Conservation (phyloP, 2,329 filamentous ascomycete genomes). For the Uncinocarpus reesii region DNA sequence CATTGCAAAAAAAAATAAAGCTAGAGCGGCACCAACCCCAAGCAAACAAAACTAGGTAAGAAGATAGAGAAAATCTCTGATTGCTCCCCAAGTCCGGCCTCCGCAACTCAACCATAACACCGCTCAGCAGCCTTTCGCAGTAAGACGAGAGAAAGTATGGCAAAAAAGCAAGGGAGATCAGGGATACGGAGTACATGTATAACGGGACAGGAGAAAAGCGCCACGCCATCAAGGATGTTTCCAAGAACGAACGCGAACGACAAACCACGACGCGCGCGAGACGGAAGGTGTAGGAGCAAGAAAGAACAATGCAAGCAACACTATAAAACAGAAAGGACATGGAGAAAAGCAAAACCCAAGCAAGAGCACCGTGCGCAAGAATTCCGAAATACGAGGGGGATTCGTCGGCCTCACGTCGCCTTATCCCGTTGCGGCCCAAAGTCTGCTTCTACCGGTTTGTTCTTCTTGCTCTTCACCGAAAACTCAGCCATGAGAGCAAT, state of each 20-base stretch:
- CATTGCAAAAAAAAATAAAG: constrained; percentile 12
- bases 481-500: constrained; percentile 84
- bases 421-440: constrained; percentile 44
- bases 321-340: constrained; percentile 14
- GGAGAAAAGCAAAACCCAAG: constrained; percentile 18
- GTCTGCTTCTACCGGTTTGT: constrained; percentile 57
- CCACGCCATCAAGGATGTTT: constrained; percentile 26
- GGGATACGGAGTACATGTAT: constrained; percentile 16
- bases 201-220: background rate
- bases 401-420: constrained; percentile 21
- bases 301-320: constrained; percentile 22
- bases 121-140: constrained; percentile 11
- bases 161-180: constrained; percentile 12
- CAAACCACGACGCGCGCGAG: constrained; percentile 16
- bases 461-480: constrained; percentile 76
- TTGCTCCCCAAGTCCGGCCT: constrained; percentile 15
- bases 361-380: constrained; percentile 22
- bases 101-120: constrained; percentile 16
- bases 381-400: constrained; percentile 32
- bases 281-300: constrained; percentile 11
- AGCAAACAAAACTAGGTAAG: constrained; percentile 4
- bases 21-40: constrained; percentile 9
- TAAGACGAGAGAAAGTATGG: constrained; percentile 15
- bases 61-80: constrained; percentile 18
- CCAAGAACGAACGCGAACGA: constrained; percentile 20